phyloP scores from a whole-genome alignment of 2,329 filamentous ascomycete genomes.

The Westerdykella sp. region DNA sequence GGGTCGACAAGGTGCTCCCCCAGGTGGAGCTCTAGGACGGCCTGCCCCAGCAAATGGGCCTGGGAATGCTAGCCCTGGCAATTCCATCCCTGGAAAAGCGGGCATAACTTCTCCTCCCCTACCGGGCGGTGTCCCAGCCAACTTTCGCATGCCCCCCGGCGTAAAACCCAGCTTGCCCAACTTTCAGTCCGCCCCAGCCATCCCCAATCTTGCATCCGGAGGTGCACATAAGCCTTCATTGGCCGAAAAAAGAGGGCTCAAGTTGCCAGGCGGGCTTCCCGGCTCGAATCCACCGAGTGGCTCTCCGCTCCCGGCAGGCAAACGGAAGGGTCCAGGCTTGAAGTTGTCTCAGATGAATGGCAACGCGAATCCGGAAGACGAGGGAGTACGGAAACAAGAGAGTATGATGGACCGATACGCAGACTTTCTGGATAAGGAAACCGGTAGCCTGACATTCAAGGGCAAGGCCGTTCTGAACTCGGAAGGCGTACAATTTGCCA shows the following conservation, averaged over 20 bases:
- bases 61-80: constrained; percentile 10
- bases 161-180: constrained; percentile 36
- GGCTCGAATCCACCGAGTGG: constrained; percentile 39
- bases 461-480: constrained; percentile 87
- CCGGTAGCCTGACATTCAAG: constrained; percentile 85
- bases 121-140: constrained; percentile 38
- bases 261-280: constrained; percentile 52
- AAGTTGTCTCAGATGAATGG: constrained; percentile 42
- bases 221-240: constrained; percentile 52
- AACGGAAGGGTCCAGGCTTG: constrained; percentile 40
- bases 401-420: constrained; percentile 60
- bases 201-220: constrained; percentile 41
- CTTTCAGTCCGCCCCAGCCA: constrained; percentile 45
- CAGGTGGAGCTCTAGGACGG: constrained; percentile 20
- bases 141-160: constrained; percentile 40
- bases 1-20: constrained; percentile 55
- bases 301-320: constrained; percentile 23
- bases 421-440: constrained; percentile 85
- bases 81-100: constrained; percentile 18
- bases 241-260: constrained; percentile 62
- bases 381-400: constrained; percentile 29
- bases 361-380: constrained; percentile 15
- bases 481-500: constrained; percentile 85
- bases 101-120: constrained; percentile 13
- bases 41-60: constrained; percentile 18